Evolutionary conservation across 1,139 yeast species (phyloP), one percentile per base, ranked within the genome.

Genomic region (Pichia sp.): DNA sequence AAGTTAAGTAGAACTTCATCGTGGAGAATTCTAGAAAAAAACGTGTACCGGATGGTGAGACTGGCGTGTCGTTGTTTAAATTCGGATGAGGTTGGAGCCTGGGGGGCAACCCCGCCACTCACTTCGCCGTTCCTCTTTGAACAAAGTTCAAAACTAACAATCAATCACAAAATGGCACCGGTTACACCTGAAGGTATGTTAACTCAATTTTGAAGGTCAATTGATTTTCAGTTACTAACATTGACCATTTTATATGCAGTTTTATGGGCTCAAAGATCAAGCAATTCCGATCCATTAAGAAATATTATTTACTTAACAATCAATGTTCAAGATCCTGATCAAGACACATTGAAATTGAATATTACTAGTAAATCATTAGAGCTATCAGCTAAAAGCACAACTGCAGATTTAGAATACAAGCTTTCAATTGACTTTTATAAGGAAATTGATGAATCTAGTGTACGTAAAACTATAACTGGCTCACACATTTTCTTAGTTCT

Each of bases 221-320:
- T 17, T 31, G 26, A 10, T 7, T 9, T 24, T 20, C 4, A 19
- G 19, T 28, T 19, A 44, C 48, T 41, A 36, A 46, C 44, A 38
- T 14, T 4, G 20, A 12, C 18, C 24, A 31, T 22, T 24, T 17
- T 19, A 18, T 5, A 18, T 21, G 23, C 36, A 73, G 93, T 86
- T 39, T 70, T 75, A 60, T 91, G 98, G 98, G 97, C 98, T 19
- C 98, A 91, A 68, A 84, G 98, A 66, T 86, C 96, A 39, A 78
- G 71, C 58, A 80, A 71, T 18, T 65, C 70, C 6, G 95, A 80
- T 31, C 74, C 75, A 14, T 69, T 76, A 33, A 88, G 84, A 64
- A 91, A 91, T 62, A 60, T 86, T 33, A 56, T 91, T 38, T 83
- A 72, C 59, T 64, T 91, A 46, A 88, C 95, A 0, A 73, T 91